Percentiles rank a stretch among this genome's conserved stretches.
Evolutionary conservation across 208 protist species (phyloP).

Genomic region (Leishmania martiniquensis): DNA sequence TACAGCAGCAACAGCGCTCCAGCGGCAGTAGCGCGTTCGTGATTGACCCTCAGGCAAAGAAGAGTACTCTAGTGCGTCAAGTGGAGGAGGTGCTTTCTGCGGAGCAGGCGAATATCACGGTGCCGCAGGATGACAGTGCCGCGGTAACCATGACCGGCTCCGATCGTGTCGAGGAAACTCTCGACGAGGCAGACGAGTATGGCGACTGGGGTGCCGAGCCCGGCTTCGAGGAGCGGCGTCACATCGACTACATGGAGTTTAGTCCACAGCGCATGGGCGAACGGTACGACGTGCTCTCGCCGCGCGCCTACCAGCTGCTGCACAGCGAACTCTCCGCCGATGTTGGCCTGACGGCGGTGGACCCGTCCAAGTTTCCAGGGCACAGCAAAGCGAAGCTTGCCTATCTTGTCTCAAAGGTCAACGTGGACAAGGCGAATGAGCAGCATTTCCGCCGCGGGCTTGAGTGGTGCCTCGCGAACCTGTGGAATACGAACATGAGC

Average conservation of each 20-base stretch:
- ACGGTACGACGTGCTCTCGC: conserved; percentile 65
- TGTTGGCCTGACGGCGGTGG: conserved; percentile 47
- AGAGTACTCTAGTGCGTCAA: conserved; percentile 85
- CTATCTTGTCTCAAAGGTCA: conserved; percentile 53
- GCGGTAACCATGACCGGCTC: conserved; percentile 64
- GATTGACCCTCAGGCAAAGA: conserved; percentile 54
- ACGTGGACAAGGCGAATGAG: conserved; percentile 74
- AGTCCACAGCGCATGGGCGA: conserved; percentile 62
- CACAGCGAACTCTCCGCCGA: conserved; percentile 78
- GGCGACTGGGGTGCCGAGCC: conserved; percentile 92
- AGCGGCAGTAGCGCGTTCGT: conserved; percentile 6
- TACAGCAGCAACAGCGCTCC: conserved; percentile 46
- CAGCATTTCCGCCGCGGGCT: conserved; percentile 74
- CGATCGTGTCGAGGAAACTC: conserved; percentile 73
- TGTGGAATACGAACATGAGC: conserved; percentile 91
- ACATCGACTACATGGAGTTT: conserved; percentile 86
- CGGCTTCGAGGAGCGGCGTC: conserved; percentile 73
- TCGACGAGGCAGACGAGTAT: conserved; percentile 92
- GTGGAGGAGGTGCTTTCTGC: conserved; percentile 87
- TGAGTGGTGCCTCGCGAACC: conserved; percentile 87
- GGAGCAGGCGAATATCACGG: conserved; percentile 60
- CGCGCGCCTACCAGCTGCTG: conserved; percentile 86
- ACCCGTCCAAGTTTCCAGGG: conserved; percentile 72
- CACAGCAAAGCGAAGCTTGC: conserved; percentile 46
- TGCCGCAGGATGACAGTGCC: conserved; percentile 28